A percentile compares a stretch with the other conserved stretches of the same genome.
phyloP scores from a whole-genome alignment of 2,329 filamentous ascomycete genomes.

The Fusarium newnesense region DNA sequence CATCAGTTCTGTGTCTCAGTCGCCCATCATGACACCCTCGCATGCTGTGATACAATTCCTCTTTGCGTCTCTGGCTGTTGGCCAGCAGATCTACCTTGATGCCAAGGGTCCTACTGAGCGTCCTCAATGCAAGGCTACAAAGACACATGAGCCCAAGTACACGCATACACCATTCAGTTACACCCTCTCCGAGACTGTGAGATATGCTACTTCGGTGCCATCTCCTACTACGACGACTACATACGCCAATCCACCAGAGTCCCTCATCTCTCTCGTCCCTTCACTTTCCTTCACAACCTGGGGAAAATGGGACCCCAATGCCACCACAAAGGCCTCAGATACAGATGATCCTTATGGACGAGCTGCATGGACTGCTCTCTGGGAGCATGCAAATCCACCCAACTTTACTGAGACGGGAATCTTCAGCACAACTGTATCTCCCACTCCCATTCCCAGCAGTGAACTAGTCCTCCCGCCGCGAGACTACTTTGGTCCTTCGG shows the following conservation, averaged over 20 bases:
- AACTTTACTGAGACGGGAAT: constrained; percentile 48
- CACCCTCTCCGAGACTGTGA: constrained; percentile 47
- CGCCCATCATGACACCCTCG: constrained; percentile 23
- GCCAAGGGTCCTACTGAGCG: constrained; percentile 44
- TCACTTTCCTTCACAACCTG: constrained; percentile 48
- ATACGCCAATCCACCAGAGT: constrained; percentile 44
- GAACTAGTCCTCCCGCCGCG: constrained; percentile 66
- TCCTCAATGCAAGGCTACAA: constrained; percentile 38
- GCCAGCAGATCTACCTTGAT: constrained; percentile 44
- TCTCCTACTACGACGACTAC: constrained; percentile 46
- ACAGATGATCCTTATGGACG: constrained; percentile 46
- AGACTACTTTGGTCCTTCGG: constrained; percentile 59
- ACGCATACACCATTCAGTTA: constrained; percentile 45
- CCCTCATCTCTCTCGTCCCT: constrained; percentile 40
- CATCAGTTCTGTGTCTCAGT: not conserved
- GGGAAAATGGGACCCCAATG: constrained; percentile 50
- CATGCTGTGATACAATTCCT: constrained; percentile 28
- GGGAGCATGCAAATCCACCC: constrained; percentile 48
- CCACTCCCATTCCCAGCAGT: constrained; percentile 63
- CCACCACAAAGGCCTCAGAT: constrained; percentile 42
- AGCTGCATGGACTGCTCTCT: constrained; percentile 48
- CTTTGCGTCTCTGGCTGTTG: constrained; percentile 33
- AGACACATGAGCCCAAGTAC: constrained; percentile 41
- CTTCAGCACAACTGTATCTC: constrained; percentile 60
- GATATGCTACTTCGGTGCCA: constrained; percentile 47